Base-by-base conservation (phyloP, 441 rosid genomes). In the Arabidopsis hybrid region DNA sequence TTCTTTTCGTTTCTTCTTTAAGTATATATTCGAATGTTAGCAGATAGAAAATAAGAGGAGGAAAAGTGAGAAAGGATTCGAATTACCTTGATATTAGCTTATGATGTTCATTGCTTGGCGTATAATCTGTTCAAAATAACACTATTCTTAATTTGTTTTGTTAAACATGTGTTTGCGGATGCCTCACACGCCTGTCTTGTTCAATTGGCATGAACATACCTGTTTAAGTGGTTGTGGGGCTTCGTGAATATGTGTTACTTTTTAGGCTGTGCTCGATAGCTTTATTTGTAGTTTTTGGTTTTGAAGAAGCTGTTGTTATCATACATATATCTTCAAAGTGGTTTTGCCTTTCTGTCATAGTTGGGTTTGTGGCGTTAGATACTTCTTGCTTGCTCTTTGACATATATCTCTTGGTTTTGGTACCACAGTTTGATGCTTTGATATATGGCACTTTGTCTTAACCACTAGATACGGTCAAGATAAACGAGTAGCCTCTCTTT, bases 301-400 rank as follows among this genome's bases (percentile, higher is more conserved):
- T 49, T 67, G 47, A 63, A 43, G 36, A 56, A 57, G 53, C 32
- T 4, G 4, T 52, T n/a, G 57, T 69, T 11, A 18, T 49, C 46
- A 67, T 67, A 53, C 47, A 60, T 50, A 12, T 36, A 46, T 50
- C 31, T 59, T 59, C 38, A 32, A 3, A 66, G n/a, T 50, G 47
- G 43, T 59, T 17, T 67, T 50, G 61, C 39, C n/a, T 14, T 52
- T 47, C 21, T 53, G 53, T 45, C 51, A 68, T 53, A 36, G 18
- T 40, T 49, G 38, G n/a, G 45, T 64, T 32, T 29, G 39, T 63
- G 70, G 56, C 29, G 39, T 49, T 75, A 4, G 31, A 46, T 62
- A 58, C 60, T 35, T 56, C 75, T 38, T 55, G 46, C 35, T 76
- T 76, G 66, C 26, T 57, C 61, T 62, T 50, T 70, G 47, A 39